phyloP scores from a whole-genome alignment of 1,284 basidiomycete species.

The Malassezia caprae region DNA sequence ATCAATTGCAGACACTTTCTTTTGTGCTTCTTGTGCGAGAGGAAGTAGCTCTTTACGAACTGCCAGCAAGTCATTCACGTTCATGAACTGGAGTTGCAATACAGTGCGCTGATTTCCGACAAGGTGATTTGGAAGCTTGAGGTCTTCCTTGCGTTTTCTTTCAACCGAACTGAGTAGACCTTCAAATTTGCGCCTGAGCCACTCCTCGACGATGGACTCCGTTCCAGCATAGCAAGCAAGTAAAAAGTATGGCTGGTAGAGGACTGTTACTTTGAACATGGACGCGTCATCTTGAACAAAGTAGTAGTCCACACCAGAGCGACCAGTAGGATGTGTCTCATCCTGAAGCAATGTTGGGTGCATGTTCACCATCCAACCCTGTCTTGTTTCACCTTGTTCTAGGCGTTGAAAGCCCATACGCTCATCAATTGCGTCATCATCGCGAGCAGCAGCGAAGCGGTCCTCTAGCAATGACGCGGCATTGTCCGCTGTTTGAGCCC shows the following conservation, averaged over 20 bases:
- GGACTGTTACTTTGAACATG: slow-evolving; percentile 88
- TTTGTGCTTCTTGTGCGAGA: slow-evolving; percentile 75
- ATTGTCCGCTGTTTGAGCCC: slow-evolving; percentile 20
- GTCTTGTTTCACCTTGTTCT: slow-evolving; percentile 34
- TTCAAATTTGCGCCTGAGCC: slow-evolving; percentile 86
- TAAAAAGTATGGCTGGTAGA: slow-evolving; percentile 89
- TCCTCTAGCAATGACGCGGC: slow-evolving; percentile 42
- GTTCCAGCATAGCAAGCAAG: slow-evolving; percentile 73
- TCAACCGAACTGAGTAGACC: slow-evolving; percentile 64
- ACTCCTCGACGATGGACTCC: slow-evolving; percentile 87
- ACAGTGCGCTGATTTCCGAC: slow-evolving; percentile 80
- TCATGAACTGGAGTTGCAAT: slow-evolving; percentile 80
- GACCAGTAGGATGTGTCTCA: slow-evolving; percentile 35
- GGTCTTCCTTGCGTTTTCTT: slow-evolving; percentile 80
- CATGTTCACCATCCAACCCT: slow-evolving; percentile 92
- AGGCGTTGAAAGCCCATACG: slow-evolving; percentile 66
- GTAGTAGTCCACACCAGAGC: slow-evolving; percentile 82
- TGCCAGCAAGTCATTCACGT: slow-evolving; percentile 77
- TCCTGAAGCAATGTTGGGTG: slow-evolving; percentile 87
- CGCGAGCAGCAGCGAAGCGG: slow-evolving; percentile 39
- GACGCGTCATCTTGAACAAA: slow-evolving; percentile 94
- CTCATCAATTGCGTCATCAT: slow-evolving; percentile 78
- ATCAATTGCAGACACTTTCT: slow-evolving; percentile 90
- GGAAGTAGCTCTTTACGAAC: slow-evolving; percentile 82
- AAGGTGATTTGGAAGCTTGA: slow-evolving; percentile 89